Evolutionary conservation across 805 yeast genomes (phyloP).

Genomic region (Dipodascus geniculatus): DNA sequence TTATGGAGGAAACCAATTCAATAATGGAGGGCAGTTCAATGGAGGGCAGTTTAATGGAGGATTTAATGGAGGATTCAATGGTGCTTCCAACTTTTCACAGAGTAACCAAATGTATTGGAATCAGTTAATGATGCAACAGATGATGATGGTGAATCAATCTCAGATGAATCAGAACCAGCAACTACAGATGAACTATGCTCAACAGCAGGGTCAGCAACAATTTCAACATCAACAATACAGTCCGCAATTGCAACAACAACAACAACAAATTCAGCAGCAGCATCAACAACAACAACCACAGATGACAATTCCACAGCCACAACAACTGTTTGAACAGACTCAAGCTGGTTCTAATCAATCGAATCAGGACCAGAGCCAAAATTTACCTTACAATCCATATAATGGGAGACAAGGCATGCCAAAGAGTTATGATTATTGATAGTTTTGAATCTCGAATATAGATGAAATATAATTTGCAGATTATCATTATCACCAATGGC

Average conservation of each 20-base stretch:
- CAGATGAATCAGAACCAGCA: constrained; percentile 7
- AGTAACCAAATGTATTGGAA: constrained; percentile 1
- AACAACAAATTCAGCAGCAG: background rate
- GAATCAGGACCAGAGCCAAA: background rate
- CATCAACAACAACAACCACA: background rate
- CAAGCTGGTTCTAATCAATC: background rate
- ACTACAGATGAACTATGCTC: constrained; percentile 11
- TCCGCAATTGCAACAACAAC: background rate
- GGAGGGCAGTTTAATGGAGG: background rate
- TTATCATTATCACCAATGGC: too few species aligned
- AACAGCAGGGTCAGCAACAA: constrained; percentile 13
- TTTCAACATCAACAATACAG: constrained; percentile 17
- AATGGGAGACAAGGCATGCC: background rate
- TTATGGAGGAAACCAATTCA: background rate
- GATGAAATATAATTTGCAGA: too few species aligned
- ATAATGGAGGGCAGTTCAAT: background rate
- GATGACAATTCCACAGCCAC: background rate
- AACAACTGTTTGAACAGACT: background rate
- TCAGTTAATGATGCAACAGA: constrained; percentile 4
- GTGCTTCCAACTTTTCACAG: too few species aligned
- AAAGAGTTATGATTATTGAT: background rate
- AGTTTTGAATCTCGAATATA: too few species aligned
- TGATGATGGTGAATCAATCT: constrained; percentile 1
- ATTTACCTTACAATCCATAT: background rate
- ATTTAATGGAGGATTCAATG: constrained; percentile 5